phyloP scores from a whole-genome alignment of 2,329 filamentous ascomycete genomes.

The Allantophomopsis cytisporea region DNA sequence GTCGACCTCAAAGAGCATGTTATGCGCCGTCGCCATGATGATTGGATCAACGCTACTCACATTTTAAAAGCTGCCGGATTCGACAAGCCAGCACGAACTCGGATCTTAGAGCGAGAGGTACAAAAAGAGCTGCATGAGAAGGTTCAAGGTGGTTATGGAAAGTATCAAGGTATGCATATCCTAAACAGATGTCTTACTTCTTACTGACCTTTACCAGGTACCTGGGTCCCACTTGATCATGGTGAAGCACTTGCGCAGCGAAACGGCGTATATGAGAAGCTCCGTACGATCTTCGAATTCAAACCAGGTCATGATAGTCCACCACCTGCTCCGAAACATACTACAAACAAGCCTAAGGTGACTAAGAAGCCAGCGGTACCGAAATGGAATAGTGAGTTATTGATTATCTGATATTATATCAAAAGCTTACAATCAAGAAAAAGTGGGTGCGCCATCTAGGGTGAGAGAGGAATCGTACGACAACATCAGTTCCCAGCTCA shows the following conservation, averaged over 20 bases:
- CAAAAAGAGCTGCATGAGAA: conserved; percentile 96
- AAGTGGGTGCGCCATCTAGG: conserved; percentile 23
- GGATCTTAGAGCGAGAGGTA: conserved; percentile 91
- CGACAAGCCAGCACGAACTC: conserved; percentile 88
- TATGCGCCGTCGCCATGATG: conserved; percentile 83
- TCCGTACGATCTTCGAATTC: conserved; percentile 82
- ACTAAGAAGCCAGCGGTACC: conserved; percentile 52
- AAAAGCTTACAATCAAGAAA: conserved; percentile 17
- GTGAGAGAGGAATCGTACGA: conserved; percentile 51
- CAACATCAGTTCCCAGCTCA: conserved; percentile 43
- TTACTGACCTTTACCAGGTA: conserved; percentile 40
- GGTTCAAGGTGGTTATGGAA: conserved; percentile 94
- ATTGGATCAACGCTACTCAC: conserved; percentile 99
- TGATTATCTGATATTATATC: conserved; percentile 4
- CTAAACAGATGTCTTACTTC: conserved; percentile 4
- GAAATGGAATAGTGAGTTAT: conserved; percentile 37
- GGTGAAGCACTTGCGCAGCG: conserved; percentile 73
- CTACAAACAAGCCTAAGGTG: conserved; percentile 73
- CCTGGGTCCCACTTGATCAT: conserved; percentile 83
- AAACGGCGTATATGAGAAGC: conserved; percentile 73
- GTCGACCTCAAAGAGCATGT: conserved; percentile 72
- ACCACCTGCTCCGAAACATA: conserved; percentile 86
- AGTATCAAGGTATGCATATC: conserved; percentile 66
- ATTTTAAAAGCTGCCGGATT: conserved; percentile 95
- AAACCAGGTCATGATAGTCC: conserved; percentile 75